phyloP scores from a whole-genome alignment of 2,329 filamentous ascomycete genomes.

The Tothia fuscella region DNA sequence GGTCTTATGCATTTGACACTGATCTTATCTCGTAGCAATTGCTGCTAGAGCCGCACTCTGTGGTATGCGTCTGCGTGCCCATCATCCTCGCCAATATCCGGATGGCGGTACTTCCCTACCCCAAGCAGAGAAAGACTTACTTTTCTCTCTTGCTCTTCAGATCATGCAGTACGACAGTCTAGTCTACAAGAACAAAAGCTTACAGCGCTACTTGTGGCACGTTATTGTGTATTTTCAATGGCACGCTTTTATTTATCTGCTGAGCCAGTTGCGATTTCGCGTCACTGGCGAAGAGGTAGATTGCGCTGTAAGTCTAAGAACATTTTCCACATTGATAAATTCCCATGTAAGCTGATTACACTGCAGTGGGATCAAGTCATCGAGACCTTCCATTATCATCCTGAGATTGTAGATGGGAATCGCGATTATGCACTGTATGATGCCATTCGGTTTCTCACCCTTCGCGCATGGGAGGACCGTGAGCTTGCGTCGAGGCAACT shows the following conservation, averaged over 20 bases:
- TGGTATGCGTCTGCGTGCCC: conserved; percentile 33
- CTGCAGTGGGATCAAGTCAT: conserved; percentile 34
- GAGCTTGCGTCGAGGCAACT: neutral
- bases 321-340: conserved; percentile 34
- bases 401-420: conserved; percentile 25
- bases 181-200: conserved; percentile 25
- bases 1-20: too few species aligned
- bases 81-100: conserved; percentile 30
- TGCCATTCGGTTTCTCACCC: conserved; percentile 30
- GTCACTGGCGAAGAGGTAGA: conserved; percentile 18
- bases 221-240: conserved; percentile 37
- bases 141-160: conserved; percentile 30
- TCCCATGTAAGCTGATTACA: conserved; percentile 32
- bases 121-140: conserved; percentile 24
- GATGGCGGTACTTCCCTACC: conserved; percentile 19
- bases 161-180: conserved; percentile 31
- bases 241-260: conserved; percentile 40
- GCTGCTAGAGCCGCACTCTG: conserved; percentile 33
- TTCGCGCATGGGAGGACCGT: conserved; percentile 33
- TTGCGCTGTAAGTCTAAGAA: conserved; percentile 15
- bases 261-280: conserved; percentile 30
- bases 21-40: conserved; percentile 31
- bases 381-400: conserved; percentile 31
- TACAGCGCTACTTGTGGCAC: conserved; percentile 35
- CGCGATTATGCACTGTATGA: conserved; percentile 30